Evolutionary conservation across 108 stramenopile species (phyloP).

Genomic region (Craspedostauros australis): DNA sequence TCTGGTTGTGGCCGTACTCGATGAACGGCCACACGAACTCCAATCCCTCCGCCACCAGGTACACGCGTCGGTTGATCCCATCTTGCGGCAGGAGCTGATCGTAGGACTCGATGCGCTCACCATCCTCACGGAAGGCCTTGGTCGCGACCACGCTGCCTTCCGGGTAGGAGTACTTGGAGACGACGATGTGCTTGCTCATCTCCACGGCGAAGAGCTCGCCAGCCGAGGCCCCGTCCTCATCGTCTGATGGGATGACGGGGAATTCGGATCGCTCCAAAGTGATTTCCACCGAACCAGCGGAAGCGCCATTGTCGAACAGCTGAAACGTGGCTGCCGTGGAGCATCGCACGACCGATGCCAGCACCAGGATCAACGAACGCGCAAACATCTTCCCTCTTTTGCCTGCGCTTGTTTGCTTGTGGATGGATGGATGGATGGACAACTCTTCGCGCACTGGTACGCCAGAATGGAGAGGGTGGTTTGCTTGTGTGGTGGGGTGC

Average conservation of each 20-base stretch:
- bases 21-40: constrained; percentile 8
- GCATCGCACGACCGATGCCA: no score
- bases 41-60: constrained; percentile 3
- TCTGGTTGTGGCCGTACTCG: no score
- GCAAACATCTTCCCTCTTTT: no score
- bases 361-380: no score
- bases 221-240: not conserved
- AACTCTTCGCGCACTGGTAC: no score
- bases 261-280: not conserved
- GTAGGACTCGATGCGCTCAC: not conserved
- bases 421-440: no score
- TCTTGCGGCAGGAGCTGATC: not conserved
- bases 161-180: not conserved
- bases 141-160: not conserved
- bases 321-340: not conserved
- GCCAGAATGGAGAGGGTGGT: no score
- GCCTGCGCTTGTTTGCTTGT: no score
- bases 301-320: constrained; percentile 2
- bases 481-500: no score
- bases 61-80: not conserved
- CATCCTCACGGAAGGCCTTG: not conserved
- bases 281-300: not conserved
- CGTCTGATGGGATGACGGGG: not conserved
- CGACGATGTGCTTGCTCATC: not conserved
- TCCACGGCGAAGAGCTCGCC: not conserved